phyloP scores from a whole-genome alignment of 345 rosid genomes.

The Cochlearia excelsa region DNA sequence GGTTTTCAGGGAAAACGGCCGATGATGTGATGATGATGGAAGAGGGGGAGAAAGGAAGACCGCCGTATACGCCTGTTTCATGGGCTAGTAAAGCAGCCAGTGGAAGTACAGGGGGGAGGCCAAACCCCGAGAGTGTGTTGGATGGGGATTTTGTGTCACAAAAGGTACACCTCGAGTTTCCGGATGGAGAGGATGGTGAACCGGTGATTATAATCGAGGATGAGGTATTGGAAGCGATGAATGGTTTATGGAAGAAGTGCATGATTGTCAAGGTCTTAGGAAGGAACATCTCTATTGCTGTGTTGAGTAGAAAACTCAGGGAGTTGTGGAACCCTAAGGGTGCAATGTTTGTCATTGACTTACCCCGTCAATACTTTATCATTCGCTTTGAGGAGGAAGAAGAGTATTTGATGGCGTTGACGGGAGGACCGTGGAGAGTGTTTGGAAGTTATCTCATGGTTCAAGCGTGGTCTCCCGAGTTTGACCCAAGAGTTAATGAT shows the following conservation, averaged over 20 bases:
- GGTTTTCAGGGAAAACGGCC: no score
- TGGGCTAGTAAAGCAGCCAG: no score
- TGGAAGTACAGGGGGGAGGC: not conserved
- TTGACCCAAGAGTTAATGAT: no score
- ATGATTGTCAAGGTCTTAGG: not conserved
- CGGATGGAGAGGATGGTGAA: not conserved
- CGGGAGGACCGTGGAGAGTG: no score
- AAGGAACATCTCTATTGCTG: not conserved
- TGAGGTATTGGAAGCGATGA: not conserved
- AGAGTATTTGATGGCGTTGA: no score
- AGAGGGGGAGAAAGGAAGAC: no score
- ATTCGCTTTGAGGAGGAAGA: not conserved
- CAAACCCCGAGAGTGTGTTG: not conserved
- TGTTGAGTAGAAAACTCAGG: not conserved
- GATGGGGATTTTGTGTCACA: not conserved
- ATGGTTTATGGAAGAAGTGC: not conserved
- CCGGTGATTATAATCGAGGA: not conserved
- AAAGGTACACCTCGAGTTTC: not conserved
- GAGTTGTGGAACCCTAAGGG: not conserved
- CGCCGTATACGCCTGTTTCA: no score
- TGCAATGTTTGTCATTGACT: not conserved
- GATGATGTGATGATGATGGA: no score
- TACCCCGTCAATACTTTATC: not conserved
- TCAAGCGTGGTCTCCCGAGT: no score
- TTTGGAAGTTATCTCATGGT: no score